Evolutionary conservation across 495 filamentous ascomycete genomes (phyloP).

Genomic region (Penicillium chermesinum): DNA sequence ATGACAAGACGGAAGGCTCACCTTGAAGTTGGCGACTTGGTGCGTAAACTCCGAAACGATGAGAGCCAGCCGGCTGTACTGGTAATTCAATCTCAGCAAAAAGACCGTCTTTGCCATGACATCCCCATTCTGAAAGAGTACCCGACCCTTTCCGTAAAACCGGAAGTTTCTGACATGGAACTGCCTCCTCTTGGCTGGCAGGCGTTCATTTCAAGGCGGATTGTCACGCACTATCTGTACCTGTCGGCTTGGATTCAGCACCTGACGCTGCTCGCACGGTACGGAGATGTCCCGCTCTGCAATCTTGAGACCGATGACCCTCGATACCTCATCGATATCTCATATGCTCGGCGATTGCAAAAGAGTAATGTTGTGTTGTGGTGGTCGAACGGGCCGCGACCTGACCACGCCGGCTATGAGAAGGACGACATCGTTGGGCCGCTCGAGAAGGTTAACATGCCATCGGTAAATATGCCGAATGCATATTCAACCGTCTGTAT

Average conservation of each 20-base stretch:
- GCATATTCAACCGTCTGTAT: slow-evolving; percentile 97
- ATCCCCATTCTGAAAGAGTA: slow-evolving; percentile 81
- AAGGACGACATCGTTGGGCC: slow-evolving; percentile 81
- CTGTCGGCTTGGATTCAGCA: slow-evolving; percentile 89
- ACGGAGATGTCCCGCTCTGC: slow-evolving; percentile 91
- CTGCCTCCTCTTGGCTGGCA: slow-evolving; percentile 94
- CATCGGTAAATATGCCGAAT: slow-evolving; percentile 82
- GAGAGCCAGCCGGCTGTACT: slow-evolving; percentile 74
- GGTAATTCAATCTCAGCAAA: slow-evolving; percentile 86
- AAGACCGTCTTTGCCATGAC: slow-evolving; percentile 72
- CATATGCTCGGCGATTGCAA: slow-evolving; percentile 86
- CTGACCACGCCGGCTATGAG: slow-evolving; percentile 95
- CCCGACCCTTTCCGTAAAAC: slow-evolving; percentile 72
- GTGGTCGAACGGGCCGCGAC: slow-evolving; percentile 83
- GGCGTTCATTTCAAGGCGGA: slow-evolving; percentile 74
- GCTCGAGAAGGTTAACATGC: slow-evolving; percentile 91
- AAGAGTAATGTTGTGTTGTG: slow-evolving; percentile 94
- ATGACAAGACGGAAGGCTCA: slow-evolving; percentile 84
- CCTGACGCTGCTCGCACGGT: slow-evolving; percentile 77
- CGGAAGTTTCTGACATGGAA: slow-evolving; percentile 78
- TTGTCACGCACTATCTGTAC: slow-evolving; percentile 85
- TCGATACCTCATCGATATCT: slow-evolving; percentile 88
- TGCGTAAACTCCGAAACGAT: slow-evolving; percentile 84
- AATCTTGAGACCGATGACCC: slow-evolving; percentile 94
- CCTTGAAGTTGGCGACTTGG: slow-evolving; percentile 73